Base-by-base conservation (phyloP, 2,329 filamentous ascomycete genomes). In the Monosporascus sp. region DNA sequence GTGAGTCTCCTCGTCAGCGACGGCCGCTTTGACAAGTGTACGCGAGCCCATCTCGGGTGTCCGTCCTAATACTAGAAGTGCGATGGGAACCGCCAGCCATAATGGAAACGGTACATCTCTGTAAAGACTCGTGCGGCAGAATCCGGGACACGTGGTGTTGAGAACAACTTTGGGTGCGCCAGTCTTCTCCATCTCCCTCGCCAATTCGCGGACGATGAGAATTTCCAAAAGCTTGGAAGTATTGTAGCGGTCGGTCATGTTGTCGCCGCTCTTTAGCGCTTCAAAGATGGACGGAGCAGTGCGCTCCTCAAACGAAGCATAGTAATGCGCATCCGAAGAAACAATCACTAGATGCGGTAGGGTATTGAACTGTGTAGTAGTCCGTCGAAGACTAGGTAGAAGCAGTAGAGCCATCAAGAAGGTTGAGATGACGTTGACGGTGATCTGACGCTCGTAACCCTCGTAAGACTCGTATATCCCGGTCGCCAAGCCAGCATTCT, bases 391-490 rank as follows among this genome's bases (percentile, higher is more conserved):
- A 24, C 63, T 59, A 1, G 76, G 76, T 37, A 81, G 59, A 27
- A 78, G 57, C 51, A 72, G 55, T 19, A 79, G 48, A 0, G 71
- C 69, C 52, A 79, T 64, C 37, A 79, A 63, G 38, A 75, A 71
- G 0, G 73, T 79, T 3, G 69, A 70, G 27, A 80, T 64, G 22
- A 78, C 72, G 59, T 80, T 80, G 48, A 79, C 70, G 3, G 71
- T 73, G 51, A 79, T 60, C 31, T 66, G 72, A 16, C 60, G 59
- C 61, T 80, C 77, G 51, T 72, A 68, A 2, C 73, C 76, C 52
- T 76, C 73, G 20, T 63, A 56, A 41, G 64, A 49, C 16, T 59
- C 52, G 24, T 50, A 53, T 31, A 51, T 44, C 16, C 50, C 44
- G 22, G 54, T 56, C 7, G 63, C 59, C 1, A 75, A 51, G 19